Evolutionary conservation across 768 basidiomycete species (phyloP), one percentile per base, ranked within the genome.

Genomic region (Auriscalpium microsporum): DNA sequence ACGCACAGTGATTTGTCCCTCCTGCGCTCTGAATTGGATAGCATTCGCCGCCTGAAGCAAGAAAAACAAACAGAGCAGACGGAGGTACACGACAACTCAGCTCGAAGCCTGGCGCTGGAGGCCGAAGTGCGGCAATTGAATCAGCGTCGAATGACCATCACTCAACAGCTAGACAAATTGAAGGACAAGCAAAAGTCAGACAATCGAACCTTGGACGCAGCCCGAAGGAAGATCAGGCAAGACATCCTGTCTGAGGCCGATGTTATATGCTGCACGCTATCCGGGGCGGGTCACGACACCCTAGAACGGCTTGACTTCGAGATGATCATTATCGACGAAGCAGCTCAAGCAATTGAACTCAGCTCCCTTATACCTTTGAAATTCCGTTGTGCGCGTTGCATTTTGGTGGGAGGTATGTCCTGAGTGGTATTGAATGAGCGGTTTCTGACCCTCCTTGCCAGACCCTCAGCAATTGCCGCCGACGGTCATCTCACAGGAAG

Each of bases 391-490:
- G 77, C 76, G 51, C 81, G 84, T 34, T 96, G 92, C 65, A 82
- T 98, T 55, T 84, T 99, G 83, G 94, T 99, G 49, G 96, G 96
- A 74, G 86, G 86, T 86, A 53, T 56, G 72, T 45, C 40, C 10
- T 23, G 13, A 10, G 4, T 10, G 10, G 44, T 45, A 44, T 16
- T 16, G 8, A 21, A 34, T 34, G 21, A 5, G 35, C 54, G 4
- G 34, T 52, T 19, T 17, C 28, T 28, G 45, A 46, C 36, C 46
- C 11, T n/a, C 21, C n/a, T n/a, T 37, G 35, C n/a, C 52, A 81
- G 90, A 93, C 68, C 91, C 91, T 52, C 84, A 91, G 63, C 96
- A 99, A 64, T 77, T 99, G n/a, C 94, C 96, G 2, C 96, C 96
- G 0, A 99, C 96, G 2, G 86, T 88, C 9, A 77, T 87, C 44